These are phyloP conservation scores for Sphagnum contortum DNA, from an alignment of 225 moss, liverwort and hornwort species.

Conservation along the genomic window DNA sequence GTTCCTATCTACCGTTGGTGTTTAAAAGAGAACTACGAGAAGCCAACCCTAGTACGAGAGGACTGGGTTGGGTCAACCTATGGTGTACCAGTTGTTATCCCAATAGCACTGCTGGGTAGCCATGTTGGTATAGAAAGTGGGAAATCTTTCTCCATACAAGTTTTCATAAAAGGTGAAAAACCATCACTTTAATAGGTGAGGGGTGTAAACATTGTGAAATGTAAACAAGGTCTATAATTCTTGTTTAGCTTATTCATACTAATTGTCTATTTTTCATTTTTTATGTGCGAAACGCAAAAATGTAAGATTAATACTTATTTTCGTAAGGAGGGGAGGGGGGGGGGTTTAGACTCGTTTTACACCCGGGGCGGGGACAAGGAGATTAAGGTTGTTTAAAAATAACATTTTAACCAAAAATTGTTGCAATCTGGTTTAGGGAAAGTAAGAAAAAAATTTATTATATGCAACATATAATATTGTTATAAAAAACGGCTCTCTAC, in stretches of 20 bases:
- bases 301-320: constrained; percentile 2
- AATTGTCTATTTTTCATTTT: not conserved
- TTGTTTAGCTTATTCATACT: constrained; percentile 4
- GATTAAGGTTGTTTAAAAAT: too few species aligned
- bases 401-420: too few species aligned
- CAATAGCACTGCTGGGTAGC: constrained; percentile 4
- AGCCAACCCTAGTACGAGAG: constrained; percentile 5
- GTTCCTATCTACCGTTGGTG: constrained; percentile 4
- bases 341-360: too few species aligned
- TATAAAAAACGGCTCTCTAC: too few species aligned
- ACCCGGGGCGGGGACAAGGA: too few species aligned
- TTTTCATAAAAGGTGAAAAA: constrained; percentile 2
- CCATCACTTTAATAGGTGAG: constrained; percentile 4
- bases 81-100: constrained; percentile 7
- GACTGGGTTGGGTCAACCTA: constrained; percentile 9
- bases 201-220: not conserved
- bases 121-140: constrained; percentile 6
- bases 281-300: not conserved
- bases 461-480: too few species aligned
- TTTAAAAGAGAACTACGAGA: constrained; percentile 4
- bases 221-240: not conserved
- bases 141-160: constrained; percentile 1
- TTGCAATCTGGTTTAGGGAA: too few species aligned
- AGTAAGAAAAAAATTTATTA: too few species aligned
- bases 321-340: not conserved